Base-by-base conservation (phyloP, 2,329 filamentous ascomycete species). In the Colletotrichum tabaci region DNA sequence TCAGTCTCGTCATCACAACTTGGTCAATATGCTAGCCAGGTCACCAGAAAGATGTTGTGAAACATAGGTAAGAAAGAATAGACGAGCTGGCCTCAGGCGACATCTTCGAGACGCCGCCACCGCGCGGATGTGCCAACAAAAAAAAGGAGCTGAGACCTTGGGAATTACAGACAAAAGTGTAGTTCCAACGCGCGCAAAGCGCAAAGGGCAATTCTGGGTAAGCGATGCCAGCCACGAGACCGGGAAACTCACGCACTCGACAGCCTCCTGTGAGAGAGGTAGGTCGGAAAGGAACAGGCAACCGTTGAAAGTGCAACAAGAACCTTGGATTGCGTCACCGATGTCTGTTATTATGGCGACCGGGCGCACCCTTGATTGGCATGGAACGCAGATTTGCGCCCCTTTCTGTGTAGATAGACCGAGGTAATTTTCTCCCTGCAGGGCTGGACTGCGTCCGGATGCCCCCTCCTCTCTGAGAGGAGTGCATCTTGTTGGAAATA, bases 341-440 rank as follows among this genome's bases (percentile, higher is more conserved):
- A 49, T 30, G 40, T 56, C 47, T 44, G 35, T 35, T 56, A 18
- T 16, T 18, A 30, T 26, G 1, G 38, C 16, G 23, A 46, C 47
- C 40, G 49, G 61, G 42, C 35, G 67, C 7, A 50, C 47, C 42
- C 49, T 70, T 64, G 62, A n/a, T 56, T 47, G 15, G 23, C 15
- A 35, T 60, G 62, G 57, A 30, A 46, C 30, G 46, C 10, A 26
- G 42, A 44, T 49, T 56, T 21, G 18, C 16, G 18, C 18, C 42
- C n/a, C 16, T 35, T 44, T 38, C 21, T 21, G 18, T 30, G 44
- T 49, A 18, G 57, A n/a, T 16, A 26, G 40, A 26, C n/a, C 21
- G 35, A n/a, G 35, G 46, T 30, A 35, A 8, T 50, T 60, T 38
- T 16, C 18, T 50, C 4, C 63, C 35, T 42, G 53, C 53, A 12